A percentile compares a stretch with the other conserved stretches of the same genome.
Evolutionary conservation across 139 green algal species (phyloP).

Genomic region (Raphidocelis subcapitata): DNA sequence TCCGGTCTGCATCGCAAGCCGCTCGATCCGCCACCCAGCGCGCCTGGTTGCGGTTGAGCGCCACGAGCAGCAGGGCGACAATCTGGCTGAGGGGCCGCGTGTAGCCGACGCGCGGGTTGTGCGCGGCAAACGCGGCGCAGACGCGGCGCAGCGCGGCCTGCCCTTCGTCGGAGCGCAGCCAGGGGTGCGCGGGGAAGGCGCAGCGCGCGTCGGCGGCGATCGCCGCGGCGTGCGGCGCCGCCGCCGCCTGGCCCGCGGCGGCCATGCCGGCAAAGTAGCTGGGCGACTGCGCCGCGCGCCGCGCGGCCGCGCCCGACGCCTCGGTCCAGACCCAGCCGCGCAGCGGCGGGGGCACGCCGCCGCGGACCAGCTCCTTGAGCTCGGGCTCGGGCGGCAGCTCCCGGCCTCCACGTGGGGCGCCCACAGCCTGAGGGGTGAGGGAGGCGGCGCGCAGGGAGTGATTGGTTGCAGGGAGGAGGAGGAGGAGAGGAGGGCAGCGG

Average conservation of each 20-base stretch:
- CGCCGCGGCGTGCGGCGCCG: conserved; percentile 44
- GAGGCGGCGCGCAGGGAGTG: neutral
- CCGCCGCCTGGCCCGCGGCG: conserved; percentile 34
- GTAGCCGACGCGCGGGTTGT: conserved; percentile 61
- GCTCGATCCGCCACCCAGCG: neutral
- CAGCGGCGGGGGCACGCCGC: conserved; percentile 60
- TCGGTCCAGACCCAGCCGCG: conserved; percentile 58
- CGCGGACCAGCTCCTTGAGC: conserved; percentile 54
- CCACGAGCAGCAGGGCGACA: conserved; percentile 75
- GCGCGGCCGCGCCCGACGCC: conserved; percentile 37
- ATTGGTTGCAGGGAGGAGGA: neutral
- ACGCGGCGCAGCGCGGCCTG: conserved; percentile 63
- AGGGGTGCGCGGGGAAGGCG: conserved; percentile 69
- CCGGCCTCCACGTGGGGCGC: conserved; percentile 35
- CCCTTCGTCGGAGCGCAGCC: conserved; percentile 56
- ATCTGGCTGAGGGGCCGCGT: conserved; percentile 72
- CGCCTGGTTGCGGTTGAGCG: conserved; percentile 32
- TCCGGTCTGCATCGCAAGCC: neutral
- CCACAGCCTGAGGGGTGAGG: conserved; percentile 3
- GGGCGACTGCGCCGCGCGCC: conserved; percentile 27
- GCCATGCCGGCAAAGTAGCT: conserved; percentile 66
- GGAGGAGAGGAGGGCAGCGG: too few species aligned
- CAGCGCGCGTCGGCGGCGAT: conserved; percentile 67
- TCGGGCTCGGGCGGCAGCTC: conserved; percentile 38
- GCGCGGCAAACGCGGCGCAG: conserved; percentile 69